Percentiles rank a stretch among this genome's conserved stretches.
These are phyloP conservation scores for Epicoccum sorghinum DNA, from an alignment of 2,329 filamentous ascomycete genomes.

Conservation along the genomic window DNA sequence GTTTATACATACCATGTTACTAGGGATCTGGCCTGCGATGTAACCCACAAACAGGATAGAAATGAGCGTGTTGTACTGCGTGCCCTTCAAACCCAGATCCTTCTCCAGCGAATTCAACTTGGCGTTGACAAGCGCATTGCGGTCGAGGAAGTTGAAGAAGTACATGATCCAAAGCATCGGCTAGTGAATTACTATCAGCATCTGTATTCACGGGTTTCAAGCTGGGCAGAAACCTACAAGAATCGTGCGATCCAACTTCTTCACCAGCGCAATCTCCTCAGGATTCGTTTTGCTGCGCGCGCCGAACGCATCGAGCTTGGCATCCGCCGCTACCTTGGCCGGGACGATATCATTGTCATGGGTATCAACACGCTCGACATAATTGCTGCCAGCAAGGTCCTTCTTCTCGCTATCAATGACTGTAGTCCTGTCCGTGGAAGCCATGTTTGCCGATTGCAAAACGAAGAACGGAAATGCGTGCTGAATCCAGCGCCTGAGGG, in stretches of 20 bases:
- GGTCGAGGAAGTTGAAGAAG: conserved; percentile 54
- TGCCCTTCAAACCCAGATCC: conserved; percentile 50
- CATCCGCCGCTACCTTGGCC: conserved; percentile 21
- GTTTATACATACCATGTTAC: conserved; percentile 43
- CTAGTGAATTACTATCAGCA: conserved; percentile 19
- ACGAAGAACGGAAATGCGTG: too few relatives aligned
- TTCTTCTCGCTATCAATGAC: conserved; percentile 1
- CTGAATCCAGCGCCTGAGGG: background rate
- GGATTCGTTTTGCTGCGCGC: conserved; percentile 41
- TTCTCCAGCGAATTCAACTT: conserved; percentile 66
- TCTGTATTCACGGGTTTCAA: background rate
- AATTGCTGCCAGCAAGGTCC: background rate
- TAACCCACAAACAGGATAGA: conserved; percentile 57
- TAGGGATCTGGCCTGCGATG: conserved; percentile 46
- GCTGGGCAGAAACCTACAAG: conserved; percentile 23
- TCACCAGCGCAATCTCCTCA: conserved; percentile 40
- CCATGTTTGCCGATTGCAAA: background rate
- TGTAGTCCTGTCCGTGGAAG: background rate
- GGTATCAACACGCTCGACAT: conserved; percentile 13
- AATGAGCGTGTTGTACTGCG: conserved; percentile 16
- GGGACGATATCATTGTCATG: conserved; percentile 7
- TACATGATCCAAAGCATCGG: conserved; percentile 54
- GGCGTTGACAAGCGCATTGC: conserved; percentile 71
- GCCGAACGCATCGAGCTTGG: conserved; percentile 36
- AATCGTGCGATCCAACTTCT: conserved; percentile 40